Conservation (phyloP, 225 moss, liverwort and hornwort species). For the Climacium dendroides region DNA sequence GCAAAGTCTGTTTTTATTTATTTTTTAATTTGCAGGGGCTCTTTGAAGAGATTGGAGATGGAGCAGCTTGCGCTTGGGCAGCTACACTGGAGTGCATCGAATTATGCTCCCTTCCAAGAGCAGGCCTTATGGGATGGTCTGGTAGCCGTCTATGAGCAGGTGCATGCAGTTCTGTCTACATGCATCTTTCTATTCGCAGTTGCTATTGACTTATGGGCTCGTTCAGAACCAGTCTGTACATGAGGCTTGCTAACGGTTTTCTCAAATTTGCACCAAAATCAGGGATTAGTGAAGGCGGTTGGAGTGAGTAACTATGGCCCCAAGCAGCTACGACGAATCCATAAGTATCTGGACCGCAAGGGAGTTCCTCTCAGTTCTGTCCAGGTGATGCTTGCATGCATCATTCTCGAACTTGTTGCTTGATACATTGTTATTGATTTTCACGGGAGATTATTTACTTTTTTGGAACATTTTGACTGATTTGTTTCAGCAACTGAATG, state of each 20-base stretch:
- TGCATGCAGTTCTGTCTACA: neutral
- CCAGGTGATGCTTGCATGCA: constrained; percentile 40
- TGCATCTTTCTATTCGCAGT: neutral
- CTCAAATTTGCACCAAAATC: neutral
- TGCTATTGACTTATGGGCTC: neutral
- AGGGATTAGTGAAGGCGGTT: constrained; percentile 87
- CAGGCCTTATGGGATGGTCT: constrained; percentile 92
- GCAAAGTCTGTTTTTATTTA: neutral
- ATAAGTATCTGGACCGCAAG: constrained; percentile 68
- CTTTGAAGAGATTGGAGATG: constrained; percentile 69
- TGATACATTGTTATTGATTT: neutral
- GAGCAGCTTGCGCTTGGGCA: constrained; percentile 93
- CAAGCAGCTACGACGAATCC: constrained; percentile 72
- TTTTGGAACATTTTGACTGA: neutral
- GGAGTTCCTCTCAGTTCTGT: constrained; percentile 85
- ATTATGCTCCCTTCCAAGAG: constrained; percentile 96
- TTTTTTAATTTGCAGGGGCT: constrained; percentile 35
- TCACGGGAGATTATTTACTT: neutral
- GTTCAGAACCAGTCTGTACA: neutral
- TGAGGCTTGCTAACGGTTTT: neutral
- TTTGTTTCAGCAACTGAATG: neutral
- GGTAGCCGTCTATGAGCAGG: constrained; percentile 81
- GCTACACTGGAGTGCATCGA: constrained; percentile 91
- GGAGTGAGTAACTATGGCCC: constrained; percentile 99
- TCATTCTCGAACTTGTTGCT: neutral